phyloP scores from a whole-genome alignment of 805 yeast species.

The Kazachstania martiniae region DNA sequence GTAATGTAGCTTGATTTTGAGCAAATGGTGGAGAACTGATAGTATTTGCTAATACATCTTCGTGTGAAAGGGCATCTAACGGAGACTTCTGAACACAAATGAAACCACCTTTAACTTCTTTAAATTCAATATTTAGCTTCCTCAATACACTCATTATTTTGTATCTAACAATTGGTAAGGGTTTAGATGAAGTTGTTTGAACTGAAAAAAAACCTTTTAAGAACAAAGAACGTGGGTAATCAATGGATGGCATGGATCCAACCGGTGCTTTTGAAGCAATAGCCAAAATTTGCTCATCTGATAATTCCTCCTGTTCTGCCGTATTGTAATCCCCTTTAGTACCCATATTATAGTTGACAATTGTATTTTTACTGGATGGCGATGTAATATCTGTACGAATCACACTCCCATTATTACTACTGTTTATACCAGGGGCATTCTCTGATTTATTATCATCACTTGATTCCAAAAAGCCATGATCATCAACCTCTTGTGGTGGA shows the following conservation, averaged over 20 bases:
- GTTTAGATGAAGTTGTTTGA: slow-evolving; percentile 89
- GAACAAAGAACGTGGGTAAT: slow-evolving; percentile 82
- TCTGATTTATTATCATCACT: slow-evolving; percentile 49
- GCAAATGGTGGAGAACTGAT: neutral
- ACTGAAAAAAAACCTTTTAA: slow-evolving; percentile 90
- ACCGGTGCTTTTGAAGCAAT: slow-evolving; percentile 49
- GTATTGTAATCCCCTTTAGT: neutral
- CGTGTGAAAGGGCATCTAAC: slow-evolving; percentile 27
- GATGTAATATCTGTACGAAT: slow-evolving; percentile 1
- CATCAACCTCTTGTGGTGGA: slow-evolving; percentile 25
- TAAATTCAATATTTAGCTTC: slow-evolving; percentile 66
- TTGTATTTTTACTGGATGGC: neutral
- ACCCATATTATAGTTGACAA: neutral
- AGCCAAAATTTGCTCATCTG: slow-evolving; percentile 39
- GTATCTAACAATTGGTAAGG: slow-evolving; percentile 77
- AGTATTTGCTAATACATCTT: neutral
- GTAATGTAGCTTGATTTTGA: slow-evolving; percentile 3
- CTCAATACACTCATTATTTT: slow-evolving; percentile 71
- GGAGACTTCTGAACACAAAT: slow-evolving; percentile 59
- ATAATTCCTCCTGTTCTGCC: slow-evolving; percentile 22
- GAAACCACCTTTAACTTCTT: slow-evolving; percentile 91
- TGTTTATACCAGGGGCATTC: slow-evolving; percentile 23
- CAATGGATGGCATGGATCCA: slow-evolving; percentile 87
- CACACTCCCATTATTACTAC: slow-evolving; percentile 2
- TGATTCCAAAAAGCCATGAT: slow-evolving; percentile 33